Evolutionary conservation across 2,329 filamentous ascomycete genomes (phyloP).

Genomic region (Kalmusia sp.): DNA sequence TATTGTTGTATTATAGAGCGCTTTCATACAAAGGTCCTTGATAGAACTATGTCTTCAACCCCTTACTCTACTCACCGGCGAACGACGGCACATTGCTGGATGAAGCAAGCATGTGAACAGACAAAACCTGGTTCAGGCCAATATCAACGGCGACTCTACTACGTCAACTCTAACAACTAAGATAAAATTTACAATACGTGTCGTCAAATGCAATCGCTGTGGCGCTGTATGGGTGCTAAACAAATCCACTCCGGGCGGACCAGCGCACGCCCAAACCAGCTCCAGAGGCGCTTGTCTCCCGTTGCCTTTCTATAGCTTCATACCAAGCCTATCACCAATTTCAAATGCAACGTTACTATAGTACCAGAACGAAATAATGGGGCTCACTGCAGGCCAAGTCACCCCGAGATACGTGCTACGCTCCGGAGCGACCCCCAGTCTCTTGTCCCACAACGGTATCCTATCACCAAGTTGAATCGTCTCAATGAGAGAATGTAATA

Average conservation of each 20-base stretch:
- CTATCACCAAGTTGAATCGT: too few species aligned
- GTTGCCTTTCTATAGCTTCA: not conserved
- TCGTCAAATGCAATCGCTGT: not conserved
- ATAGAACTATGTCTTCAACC: too few species aligned
- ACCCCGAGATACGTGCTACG: too few species aligned
- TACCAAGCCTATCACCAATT: not conserved
- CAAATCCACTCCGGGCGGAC: not conserved
- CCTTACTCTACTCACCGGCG: not conserved
- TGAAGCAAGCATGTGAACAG: slow-evolving; percentile 1
- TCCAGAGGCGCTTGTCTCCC: not conserved
- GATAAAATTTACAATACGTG: not conserved
- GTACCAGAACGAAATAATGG: not conserved
- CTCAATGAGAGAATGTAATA: not conserved
- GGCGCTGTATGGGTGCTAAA: not conserved
- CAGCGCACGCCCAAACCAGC: not conserved
- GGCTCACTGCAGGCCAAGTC: too few species aligned
- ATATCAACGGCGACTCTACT: not conserved
- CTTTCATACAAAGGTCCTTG: too few species aligned
- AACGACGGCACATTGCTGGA: not conserved
- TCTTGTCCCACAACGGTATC: too few species aligned
- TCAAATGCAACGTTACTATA: not conserved
- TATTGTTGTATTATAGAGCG: too few species aligned
- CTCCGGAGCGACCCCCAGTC: too few species aligned
- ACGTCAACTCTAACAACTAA: not conserved
- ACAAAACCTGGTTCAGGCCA: not conserved